phyloP scores from a whole-genome alignment of 1,284 basidiomycete genomes.

The Ganoderma boninense region DNA sequence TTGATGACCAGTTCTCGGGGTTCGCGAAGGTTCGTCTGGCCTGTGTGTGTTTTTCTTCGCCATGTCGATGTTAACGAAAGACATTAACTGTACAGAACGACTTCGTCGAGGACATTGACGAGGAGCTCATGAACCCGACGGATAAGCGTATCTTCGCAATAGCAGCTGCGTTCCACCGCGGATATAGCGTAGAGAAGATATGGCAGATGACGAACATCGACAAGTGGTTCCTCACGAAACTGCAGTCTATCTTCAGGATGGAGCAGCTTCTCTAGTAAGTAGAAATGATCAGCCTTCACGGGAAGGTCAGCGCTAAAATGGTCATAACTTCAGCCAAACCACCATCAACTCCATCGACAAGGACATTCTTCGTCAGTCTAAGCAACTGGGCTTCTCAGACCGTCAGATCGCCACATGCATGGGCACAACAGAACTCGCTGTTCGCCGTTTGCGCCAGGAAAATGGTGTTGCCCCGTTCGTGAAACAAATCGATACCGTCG shows the following conservation, averaged over 20 bases:
- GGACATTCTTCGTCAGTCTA: slow-evolving; percentile 82
- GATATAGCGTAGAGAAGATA: slow-evolving; percentile 95
- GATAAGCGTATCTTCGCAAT: slow-evolving; percentile 95
- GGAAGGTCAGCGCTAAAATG: neutral
- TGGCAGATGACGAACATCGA: slow-evolving; percentile 98
- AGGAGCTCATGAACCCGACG: slow-evolving; percentile 88
- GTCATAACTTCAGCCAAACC: slow-evolving; percentile 56
- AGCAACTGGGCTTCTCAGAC: slow-evolving; percentile 97
- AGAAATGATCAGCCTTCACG: neutral
- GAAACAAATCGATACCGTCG: slow-evolving; percentile 99
- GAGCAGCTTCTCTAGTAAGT: slow-evolving; percentile 80
- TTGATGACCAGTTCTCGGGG: slow-evolving; percentile 94
- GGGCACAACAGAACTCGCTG: slow-evolving; percentile 89
- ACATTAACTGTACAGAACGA: slow-evolving; percentile 66
- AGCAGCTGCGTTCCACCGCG: slow-evolving; percentile 86
- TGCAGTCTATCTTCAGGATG: slow-evolving; percentile 85
- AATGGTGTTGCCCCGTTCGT: slow-evolving; percentile 88
- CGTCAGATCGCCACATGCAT: slow-evolving; percentile 85
- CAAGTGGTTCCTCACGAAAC: slow-evolving; percentile 95
- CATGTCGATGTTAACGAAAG: neutral
- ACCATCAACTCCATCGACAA: slow-evolving; percentile 75
- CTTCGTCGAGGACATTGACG: slow-evolving; percentile 84
- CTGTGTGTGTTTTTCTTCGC: neutral
- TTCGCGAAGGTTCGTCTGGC: slow-evolving; percentile 78
- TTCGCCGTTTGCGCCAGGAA: slow-evolving; percentile 89